These are phyloP conservation scores for Parmelia sp. DNA, from an alignment of 495 filamentous ascomycete genomes.

Conservation along the genomic window DNA sequence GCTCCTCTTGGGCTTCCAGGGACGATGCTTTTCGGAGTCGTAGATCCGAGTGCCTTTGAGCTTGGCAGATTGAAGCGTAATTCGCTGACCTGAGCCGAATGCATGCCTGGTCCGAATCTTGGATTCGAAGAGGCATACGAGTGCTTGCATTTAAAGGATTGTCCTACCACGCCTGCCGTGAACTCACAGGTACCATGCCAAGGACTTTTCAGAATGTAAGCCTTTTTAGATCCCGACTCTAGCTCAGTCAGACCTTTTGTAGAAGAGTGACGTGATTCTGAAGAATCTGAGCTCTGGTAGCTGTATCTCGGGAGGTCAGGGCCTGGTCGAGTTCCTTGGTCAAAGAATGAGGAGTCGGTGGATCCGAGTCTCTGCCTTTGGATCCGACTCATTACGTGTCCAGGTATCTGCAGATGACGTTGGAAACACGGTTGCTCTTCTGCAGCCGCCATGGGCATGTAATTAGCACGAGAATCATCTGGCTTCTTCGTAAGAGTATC, in stretches of 20 bases:
- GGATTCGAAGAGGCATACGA: conserved; percentile 40
- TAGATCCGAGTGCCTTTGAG: conserved; percentile 18
- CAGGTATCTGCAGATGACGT: conserved; percentile 10
- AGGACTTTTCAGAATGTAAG: conserved; percentile 68
- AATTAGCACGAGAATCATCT: background rate
- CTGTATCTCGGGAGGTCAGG: conserved; percentile 15
- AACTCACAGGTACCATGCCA: conserved; percentile 86
- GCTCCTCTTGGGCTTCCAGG: conserved; percentile 19
- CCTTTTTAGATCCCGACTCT: conserved; percentile 28
- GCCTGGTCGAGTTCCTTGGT: background rate
- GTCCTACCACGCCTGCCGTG: conserved; percentile 62
- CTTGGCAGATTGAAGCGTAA: conserved; percentile 79
- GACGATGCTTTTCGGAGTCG: conserved; percentile 29
- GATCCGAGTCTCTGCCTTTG: conserved; percentile 1
- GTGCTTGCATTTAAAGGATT: conserved; percentile 73
- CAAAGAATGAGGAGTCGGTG: background rate
- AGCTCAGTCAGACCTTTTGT: conserved; percentile 4
- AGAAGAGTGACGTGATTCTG: background rate
- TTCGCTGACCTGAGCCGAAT: conserved; percentile 65
- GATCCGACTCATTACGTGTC: background rate
- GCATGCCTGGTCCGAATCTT: conserved; percentile 21
- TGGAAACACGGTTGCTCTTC: conserved; percentile 7
- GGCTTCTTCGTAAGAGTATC: background rate
- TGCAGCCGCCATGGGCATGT: background rate
- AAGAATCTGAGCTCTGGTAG: conserved; percentile 11